A percentile compares a stretch with the other conserved stretches of the same genome.
These are phyloP conservation scores for Bromus sterilis DNA, from an alignment of 176 grass and related monocot species.

Conservation along the genomic window DNA sequence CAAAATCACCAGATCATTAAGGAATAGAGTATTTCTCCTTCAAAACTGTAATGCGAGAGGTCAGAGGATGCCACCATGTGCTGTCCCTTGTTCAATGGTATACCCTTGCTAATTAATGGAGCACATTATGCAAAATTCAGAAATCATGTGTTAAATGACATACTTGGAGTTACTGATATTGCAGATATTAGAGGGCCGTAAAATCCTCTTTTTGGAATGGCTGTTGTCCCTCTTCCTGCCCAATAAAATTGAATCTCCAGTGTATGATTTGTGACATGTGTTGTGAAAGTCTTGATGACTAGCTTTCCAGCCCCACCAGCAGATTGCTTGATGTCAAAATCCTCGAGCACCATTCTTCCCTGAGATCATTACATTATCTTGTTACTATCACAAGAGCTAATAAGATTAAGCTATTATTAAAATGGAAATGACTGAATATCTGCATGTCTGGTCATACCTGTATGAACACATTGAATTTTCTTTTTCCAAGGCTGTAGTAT, in stretches of 20 bases:
- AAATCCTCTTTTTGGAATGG: conserved; percentile 75
- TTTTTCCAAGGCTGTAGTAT: conserved; percentile 76
- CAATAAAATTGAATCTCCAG: conserved; percentile 75
- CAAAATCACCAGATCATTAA: conserved; percentile 11
- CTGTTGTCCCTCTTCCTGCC: conserved; percentile 84
- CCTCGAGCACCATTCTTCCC: conserved; percentile 75
- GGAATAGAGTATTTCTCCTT: neutral
- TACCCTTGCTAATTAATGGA: neutral
- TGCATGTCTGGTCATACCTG: conserved; percentile 44
- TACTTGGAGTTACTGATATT: conserved; percentile 88
- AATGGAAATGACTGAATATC: neutral
- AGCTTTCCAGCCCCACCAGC: conserved; percentile 46
- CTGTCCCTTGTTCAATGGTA: neutral
- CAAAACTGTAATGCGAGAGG: neutral
- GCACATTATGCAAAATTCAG: neutral
- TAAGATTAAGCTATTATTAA: neutral
- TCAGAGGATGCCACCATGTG: neutral
- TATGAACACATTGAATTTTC: conserved; percentile 88
- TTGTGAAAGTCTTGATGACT: conserved; percentile 52
- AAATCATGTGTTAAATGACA: conserved; percentile 18
- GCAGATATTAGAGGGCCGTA: conserved; percentile 95
- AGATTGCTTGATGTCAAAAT: conserved; percentile 72
- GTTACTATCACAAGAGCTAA: neutral
- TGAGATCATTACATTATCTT: conserved; percentile 22
- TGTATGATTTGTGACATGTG: conserved; percentile 55